Evolutionary conservation across 441 rosid species (phyloP), one percentile per base, ranked within the genome.

Genomic region (Adansonia grandidieri): DNA sequence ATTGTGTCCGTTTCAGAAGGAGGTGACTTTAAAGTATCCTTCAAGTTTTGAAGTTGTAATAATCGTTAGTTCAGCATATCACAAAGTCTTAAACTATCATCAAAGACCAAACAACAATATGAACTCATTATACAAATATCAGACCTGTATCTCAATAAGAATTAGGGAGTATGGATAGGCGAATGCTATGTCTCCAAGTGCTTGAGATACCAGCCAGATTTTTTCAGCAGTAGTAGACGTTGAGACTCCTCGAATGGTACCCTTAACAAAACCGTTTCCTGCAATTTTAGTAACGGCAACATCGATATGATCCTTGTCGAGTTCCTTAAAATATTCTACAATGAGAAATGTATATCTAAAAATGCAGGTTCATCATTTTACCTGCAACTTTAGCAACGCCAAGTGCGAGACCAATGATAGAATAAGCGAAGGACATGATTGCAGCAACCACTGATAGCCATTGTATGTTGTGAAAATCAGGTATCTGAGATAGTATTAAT

Each of bases 101-200:
- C 63, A 54, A 71, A 11, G 17, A 45, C 22, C 50, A 42, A 32
- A 64, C 22, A 78, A 19, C 47, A 42, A 8, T 54, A 48, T 13
- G 10, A 51, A 6, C 10, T 76, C 63, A 54, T 67, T 54, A 64
- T n/a, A 42, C 14, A 1, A 4, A 2, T 5, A 32, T 22, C 22
- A 79, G 13, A 91, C 97, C 97, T 94, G 95, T 71, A 94, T 94
- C 82, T 94, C 97, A 37, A 92, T 85, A 72, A 92, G 88, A 77
- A 94, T 87, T 47, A 85, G 57, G 14, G 98, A 54, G 78, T 81
- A 92, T 28, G 97, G 95, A 85, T 93, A 92, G 2, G 94, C 84
- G 82, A 89, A 91, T 42, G 97, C 93, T 78, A 94, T 85, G 85
- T 94, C 91, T 54, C 92, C 95, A 20, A 94, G 84, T 22, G 92